phyloP scores from a whole-genome alignment of 1,284 basidiomycete genomes.

The Cryptococcus neoformans region DNA sequence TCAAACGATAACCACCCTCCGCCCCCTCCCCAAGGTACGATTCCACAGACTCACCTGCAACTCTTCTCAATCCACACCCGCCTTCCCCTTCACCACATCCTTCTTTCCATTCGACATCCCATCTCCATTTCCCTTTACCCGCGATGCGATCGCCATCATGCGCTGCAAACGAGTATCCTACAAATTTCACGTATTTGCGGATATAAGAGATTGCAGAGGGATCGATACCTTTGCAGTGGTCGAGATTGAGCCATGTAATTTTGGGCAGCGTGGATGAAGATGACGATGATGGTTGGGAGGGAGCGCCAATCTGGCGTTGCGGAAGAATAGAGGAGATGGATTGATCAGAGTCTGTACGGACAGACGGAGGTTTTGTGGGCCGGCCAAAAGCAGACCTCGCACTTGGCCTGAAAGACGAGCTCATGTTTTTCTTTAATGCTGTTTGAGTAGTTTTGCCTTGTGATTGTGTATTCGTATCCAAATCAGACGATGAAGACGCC shows the following conservation, averaged over 20 bases:
- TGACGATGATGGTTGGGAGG: background rate
- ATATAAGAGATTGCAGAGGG: conserved; percentile 16
- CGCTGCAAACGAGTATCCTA: conserved; percentile 14
- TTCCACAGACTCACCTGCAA: conserved; percentile 5
- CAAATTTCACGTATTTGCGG: conserved; percentile 21
- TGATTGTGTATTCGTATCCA: too few relatives aligned
- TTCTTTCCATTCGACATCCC: conserved; percentile 24
- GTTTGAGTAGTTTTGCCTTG: too few relatives aligned
- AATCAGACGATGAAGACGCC: too few relatives aligned
- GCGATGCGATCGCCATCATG: conserved; percentile 22
- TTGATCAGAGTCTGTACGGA: background rate
- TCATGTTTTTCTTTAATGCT: background rate
- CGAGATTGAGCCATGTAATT: conserved; percentile 36
- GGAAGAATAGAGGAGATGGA: background rate
- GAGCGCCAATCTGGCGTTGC: background rate
- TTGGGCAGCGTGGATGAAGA: conserved; percentile 6
- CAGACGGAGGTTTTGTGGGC: background rate
- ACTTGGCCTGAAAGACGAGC: background rate
- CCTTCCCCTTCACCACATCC: conserved; percentile 8
- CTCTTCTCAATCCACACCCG: conserved; percentile 7
- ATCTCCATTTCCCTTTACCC: conserved; percentile 28
- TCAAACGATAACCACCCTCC: background rate
- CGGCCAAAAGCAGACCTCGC: background rate
- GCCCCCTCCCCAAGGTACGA: background rate
- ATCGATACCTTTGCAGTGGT: conserved; percentile 31